Conservation (phyloP, 495 filamentous ascomycete genomes). For the Penicillium crystallinum region DNA sequence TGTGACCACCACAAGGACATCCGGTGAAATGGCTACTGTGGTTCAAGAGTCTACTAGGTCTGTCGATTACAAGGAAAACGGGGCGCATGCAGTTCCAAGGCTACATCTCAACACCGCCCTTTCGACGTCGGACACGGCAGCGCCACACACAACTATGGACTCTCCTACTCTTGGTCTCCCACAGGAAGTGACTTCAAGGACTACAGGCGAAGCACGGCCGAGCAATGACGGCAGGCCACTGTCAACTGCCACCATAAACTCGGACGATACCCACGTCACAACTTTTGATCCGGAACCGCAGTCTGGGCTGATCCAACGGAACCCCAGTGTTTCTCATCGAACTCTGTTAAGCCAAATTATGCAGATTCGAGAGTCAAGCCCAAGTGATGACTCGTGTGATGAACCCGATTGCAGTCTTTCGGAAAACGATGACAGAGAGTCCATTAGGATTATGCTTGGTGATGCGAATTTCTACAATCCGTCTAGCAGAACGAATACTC, state of each 20-base stretch:
- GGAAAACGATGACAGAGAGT: conserved; percentile 50
- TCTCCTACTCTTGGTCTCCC: conserved; percentile 69
- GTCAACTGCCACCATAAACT: conserved; percentile 36
- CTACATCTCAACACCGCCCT: conserved; percentile 29
- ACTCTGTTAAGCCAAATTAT: conserved; percentile 49
- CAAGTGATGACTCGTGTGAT: conserved; percentile 43
- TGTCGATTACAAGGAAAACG: not conserved
- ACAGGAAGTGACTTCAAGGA: conserved; percentile 44
- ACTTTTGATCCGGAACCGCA: conserved; percentile 69
- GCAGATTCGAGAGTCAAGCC: conserved; percentile 45
- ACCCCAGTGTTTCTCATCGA: conserved; percentile 33
- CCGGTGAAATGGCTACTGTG: conserved; percentile 26
- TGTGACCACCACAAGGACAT: conserved; percentile 16
- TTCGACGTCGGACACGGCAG: conserved; percentile 3
- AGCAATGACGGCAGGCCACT: conserved; percentile 37
- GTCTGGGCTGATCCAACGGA: conserved; percentile 46
- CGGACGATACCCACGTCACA: conserved; percentile 56
- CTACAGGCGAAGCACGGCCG: conserved; percentile 7
- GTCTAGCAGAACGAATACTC: conserved; percentile 26
- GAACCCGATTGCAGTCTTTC: conserved; percentile 49
- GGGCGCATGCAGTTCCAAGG: conserved; percentile 16
- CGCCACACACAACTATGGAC: conserved; percentile 40
- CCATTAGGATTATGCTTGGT: conserved; percentile 57
- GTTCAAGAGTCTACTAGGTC: conserved; percentile 18
- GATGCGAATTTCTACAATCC: conserved; percentile 38